phyloP scores from a whole-genome alignment of 495 filamentous ascomycete species.

The Tuber melanosporum region DNA sequence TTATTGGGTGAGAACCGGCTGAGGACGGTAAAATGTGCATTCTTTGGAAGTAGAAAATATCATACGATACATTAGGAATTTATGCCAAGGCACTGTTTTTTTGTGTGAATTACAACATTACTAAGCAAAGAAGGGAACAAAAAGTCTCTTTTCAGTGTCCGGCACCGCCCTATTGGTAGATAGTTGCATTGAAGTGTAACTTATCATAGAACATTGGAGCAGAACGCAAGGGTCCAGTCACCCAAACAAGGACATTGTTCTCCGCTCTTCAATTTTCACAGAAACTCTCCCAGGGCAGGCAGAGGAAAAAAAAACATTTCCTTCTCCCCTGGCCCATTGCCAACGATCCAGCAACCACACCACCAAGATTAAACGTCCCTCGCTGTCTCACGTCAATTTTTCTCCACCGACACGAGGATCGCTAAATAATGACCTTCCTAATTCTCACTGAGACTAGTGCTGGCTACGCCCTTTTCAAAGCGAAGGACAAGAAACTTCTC shows the following conservation, averaged over 20 bases:
- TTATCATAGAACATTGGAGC: too few relatives aligned
- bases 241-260: neutral
- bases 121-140: too few relatives aligned
- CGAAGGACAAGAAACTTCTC: constrained; percentile 94
- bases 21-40: too few relatives aligned
- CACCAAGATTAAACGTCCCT: neutral
- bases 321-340: neutral
- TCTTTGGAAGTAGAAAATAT: too few relatives aligned
- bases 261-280: neutral
- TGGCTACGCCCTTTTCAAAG: constrained; percentile 95
- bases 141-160: too few relatives aligned
- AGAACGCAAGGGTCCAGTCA: neutral
- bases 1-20: too few relatives aligned
- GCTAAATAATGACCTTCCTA: constrained; percentile 60
- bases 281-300: neutral
- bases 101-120: too few relatives aligned
- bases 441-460: constrained; percentile 89
- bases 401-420: neutral
- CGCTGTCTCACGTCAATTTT: neutral
- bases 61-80: too few relatives aligned
- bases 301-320: neutral
- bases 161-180: too few relatives aligned
- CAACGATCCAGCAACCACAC: neutral
- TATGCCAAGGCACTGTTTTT: too few relatives aligned
- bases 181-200: too few relatives aligned